Base-by-base conservation (phyloP, 177 flowering plant genomes). In the Vitis hybrid region DNA sequence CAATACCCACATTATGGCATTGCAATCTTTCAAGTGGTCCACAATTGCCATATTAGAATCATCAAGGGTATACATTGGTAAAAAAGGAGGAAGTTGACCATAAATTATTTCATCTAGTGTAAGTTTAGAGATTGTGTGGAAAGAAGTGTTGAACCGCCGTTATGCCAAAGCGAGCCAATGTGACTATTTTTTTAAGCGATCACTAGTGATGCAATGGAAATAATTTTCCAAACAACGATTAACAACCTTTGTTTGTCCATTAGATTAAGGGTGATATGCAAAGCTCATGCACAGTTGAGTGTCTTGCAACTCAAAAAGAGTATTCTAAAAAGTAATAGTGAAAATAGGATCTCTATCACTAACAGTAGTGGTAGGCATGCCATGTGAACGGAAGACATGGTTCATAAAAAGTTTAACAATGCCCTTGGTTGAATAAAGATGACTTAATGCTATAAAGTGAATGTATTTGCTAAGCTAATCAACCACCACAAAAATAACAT, bases 231-330 rank as follows among this genome's bases (percentile, higher is more conserved):
- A 3, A 14, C 19, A 5, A 1, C 0, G 1, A 12, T 56, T 67
- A 4, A 40, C 17, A 4, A 67, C 62, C 34, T 67, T 19, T 0
- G 54, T 56, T 55, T 67, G 62, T 11, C 70, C 70, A 55, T 67
- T 0, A 0, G 62, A 19, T 13, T 67, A 62, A 3, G 70, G 54
- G 48, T 67, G 48, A 0, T 58, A 59, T 0, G 70, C 62, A 0
- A 54, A 54, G n/a, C 45, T 40, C 10, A 5, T 2, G 1, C 23
- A 10, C 0, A 58, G 30, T 26, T 45, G 26, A 1, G 64, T 58
- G 7, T 30, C 54, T 2, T 57, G 52, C 21, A 11, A 26, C 5
- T 4, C 2, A 10, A 68, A 68, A 48, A 68, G 12, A 2, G 17
- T 1, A 18, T 50, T 10, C 62, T 5, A 68, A 34, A 68, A 57